Evolutionary conservation across 1,284 basidiomycete species (phyloP).

Genomic region (Flammula alnicola): DNA sequence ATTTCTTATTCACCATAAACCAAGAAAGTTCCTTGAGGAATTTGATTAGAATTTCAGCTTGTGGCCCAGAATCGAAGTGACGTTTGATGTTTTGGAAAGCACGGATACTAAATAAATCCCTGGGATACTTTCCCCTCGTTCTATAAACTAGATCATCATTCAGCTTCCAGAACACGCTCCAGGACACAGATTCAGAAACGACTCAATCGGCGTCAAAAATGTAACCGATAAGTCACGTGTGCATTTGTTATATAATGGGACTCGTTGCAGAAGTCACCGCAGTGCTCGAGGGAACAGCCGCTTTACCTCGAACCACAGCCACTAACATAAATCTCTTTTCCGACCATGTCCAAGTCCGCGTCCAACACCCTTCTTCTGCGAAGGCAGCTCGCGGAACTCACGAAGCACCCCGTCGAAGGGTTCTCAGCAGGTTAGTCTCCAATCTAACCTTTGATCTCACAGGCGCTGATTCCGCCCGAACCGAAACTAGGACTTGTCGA

Average conservation of each 20-base stretch:
- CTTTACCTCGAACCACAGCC: conserved; percentile 28
- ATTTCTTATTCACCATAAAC: no score
- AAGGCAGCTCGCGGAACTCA: conserved; percentile 84
- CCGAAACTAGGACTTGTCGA: conserved; percentile 78
- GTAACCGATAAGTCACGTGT: conserved; percentile 23
- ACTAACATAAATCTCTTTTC: conserved; percentile 19
- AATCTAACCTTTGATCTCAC: conserved; percentile 29
- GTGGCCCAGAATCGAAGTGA: no score
- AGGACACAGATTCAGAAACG: no score
- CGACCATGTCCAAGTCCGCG: conserved; percentile 55
- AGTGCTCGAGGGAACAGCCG: conserved; percentile 13
- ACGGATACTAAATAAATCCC: no score
- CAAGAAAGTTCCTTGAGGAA: no score
- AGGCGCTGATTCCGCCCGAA: conserved; percentile 17
- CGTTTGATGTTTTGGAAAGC: no score
- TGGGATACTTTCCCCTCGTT: no score
- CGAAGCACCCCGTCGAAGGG: conserved; percentile 89
- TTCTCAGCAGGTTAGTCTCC: conserved; percentile 82
- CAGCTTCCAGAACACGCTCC: no score
- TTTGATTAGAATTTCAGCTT: no score
- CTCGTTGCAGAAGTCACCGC: conserved; percentile 3
- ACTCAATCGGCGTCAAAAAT: no score
- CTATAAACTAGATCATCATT: no score
- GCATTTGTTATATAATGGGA: conserved; percentile 20
- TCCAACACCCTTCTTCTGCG: conserved; percentile 78